Base-by-base conservation (phyloP, 2,329 filamentous ascomycete genomes). In the Trichoderma breve region DNA sequence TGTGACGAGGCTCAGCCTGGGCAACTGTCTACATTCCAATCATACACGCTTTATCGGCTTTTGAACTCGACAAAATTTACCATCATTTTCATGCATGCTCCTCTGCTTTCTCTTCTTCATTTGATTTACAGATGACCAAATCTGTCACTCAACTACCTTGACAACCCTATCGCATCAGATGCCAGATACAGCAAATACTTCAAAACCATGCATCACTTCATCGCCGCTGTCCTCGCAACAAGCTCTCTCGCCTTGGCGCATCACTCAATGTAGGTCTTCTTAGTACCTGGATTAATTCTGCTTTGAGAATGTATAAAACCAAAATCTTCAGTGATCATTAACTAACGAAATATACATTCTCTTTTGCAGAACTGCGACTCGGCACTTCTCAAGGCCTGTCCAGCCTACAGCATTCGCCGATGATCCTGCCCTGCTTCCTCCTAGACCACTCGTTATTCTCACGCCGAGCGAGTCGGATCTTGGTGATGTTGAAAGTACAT, bases 341-440 rank as follows among this genome's bases (percentile, higher is more conserved):
- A 18, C 65, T 32, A 14, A 60, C 36, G 8, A 24, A 43, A 21
- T 51, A 39, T 8, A 4, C 18, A n/a, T 57, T 14, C 18, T 21
- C 21, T 36, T 32, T 18, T 24, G 15, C 26, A 64, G 61, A 21
- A 24, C 43, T 26, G 36, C 39, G 8, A 64, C 71, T 26, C 66
- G 66, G 8, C 72, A 63, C 26, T 71, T 74, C 67, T 73, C 73
- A 26, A 71, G 68, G 6, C 73, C 73, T 2, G 53, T 57, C 64
- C 64, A 73, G 51, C 71, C 70, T 6, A 70, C 71, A 2, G 36
- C 30, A 28, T 61, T 63, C 34, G 58, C 70, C 11, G 24, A 62
- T 26, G 63, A 61, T 58, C 60, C 58, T 18, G 72, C 53, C 55
- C 18, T 43, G 51, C 30, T 34, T 14, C 68, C 69, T 36, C 73